Conservation (phyloP, 257 asterid species). For the Solanum stenotomum region DNA sequence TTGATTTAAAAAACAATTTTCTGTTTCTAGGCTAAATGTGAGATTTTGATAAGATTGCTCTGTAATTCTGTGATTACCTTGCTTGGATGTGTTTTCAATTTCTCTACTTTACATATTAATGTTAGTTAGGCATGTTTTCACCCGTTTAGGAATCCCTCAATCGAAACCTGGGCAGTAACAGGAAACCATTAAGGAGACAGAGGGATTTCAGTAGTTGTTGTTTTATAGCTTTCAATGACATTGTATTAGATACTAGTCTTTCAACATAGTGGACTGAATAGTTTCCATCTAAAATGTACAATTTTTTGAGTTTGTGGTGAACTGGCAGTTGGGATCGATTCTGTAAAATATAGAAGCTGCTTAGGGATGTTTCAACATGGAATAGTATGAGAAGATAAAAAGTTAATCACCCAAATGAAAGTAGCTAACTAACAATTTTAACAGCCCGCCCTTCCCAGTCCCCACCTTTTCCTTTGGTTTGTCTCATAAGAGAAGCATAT, state of each 20-base stretch:
- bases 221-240: too few species aligned
- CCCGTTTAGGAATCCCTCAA: neutral
- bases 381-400: neutral
- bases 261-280: too few species aligned
- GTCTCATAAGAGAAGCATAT: neutral
- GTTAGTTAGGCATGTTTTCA: neutral
- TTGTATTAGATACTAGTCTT: too few species aligned
- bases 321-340: too few species aligned
- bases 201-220: neutral
- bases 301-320: too few species aligned
- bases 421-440: neutral
- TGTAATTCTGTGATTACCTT: neutral
- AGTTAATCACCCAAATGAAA: neutral
- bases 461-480: neutral
- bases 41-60: neutral
- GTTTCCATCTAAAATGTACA: too few species aligned
- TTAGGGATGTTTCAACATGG: conserved; percentile 27
- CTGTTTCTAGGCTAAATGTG: neutral
- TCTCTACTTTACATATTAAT: neutral
- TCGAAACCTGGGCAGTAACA: neutral
- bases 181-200: too few species aligned
- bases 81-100: neutral
- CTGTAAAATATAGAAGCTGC: too few species aligned
- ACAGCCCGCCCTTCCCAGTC: neutral
- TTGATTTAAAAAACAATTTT: neutral